Percentiles rank a stretch among this genome's conserved stretches.
phyloP scores from a whole-genome alignment of 2,329 filamentous ascomycete genomes.

The Trichoderma semiorbis region DNA sequence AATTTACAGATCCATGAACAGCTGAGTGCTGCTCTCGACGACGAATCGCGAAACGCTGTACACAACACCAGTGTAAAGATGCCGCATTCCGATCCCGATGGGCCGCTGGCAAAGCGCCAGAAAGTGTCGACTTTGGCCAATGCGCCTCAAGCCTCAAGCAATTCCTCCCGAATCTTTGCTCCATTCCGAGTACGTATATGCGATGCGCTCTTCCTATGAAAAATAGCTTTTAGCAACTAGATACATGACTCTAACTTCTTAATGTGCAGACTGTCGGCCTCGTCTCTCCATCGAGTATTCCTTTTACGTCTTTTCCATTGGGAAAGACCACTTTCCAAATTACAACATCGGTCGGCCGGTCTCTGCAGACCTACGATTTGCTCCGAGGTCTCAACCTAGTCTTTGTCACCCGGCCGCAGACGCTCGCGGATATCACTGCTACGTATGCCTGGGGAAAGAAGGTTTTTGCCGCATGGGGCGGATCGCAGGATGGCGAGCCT shows the following conservation, averaged over 20 bases:
- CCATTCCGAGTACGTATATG: conserved; percentile 74
- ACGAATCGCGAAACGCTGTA: conserved; percentile 16
- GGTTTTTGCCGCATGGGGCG: conserved; percentile 87
- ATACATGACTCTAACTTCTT: conserved; percentile 1
- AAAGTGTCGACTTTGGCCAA: conserved; percentile 51
- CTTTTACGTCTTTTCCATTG: conserved; percentile 83
- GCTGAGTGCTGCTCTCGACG: conserved; percentile 5
- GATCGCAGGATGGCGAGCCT: conserved; percentile 45
- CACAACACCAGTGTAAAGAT: conserved; percentile 36
- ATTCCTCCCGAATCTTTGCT: conserved; percentile 79
- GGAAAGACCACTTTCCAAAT: conserved; percentile 97
- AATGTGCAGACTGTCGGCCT: conserved; percentile 75
- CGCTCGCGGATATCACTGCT: conserved; percentile 79
- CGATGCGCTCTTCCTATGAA: background rate
- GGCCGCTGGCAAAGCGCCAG: conserved; percentile 72
- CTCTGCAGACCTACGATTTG: conserved; percentile 93
- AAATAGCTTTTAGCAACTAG: background rate
- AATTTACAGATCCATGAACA: conserved; percentile 22
- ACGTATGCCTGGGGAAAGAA: conserved; percentile 83
- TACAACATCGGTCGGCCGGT: conserved; percentile 87
- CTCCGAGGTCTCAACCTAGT: conserved; percentile 85
- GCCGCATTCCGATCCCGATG: conserved; percentile 57
- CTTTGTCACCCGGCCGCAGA: conserved; percentile 90
- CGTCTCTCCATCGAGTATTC: conserved; percentile 84
- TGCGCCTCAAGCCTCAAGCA: conserved; percentile 36